A percentile compares a stretch with the other conserved stretches of the same genome.
phyloP scores from a whole-genome alignment of 2,329 filamentous ascomycete genomes.

The Aspergillus pseudonomiae region DNA sequence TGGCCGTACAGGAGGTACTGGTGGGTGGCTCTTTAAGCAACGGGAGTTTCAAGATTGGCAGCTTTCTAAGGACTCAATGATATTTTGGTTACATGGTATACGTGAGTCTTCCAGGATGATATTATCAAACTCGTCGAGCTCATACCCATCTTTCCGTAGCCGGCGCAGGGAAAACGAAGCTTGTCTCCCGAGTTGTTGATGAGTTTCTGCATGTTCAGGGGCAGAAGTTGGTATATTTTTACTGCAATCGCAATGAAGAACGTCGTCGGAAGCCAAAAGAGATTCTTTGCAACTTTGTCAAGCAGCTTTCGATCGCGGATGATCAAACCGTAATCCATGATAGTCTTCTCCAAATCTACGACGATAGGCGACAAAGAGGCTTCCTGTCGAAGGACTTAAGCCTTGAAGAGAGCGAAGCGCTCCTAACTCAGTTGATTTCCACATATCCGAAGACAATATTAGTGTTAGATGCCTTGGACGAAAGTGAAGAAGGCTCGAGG shows the following conservation, averaged over 20 bases:
- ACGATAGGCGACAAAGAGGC: background rate
- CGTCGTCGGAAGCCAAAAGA: background rate
- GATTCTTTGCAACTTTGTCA: background rate
- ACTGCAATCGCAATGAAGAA: background rate
- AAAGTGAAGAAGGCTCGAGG: background rate
- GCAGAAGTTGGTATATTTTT: background rate
- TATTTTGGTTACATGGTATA: background rate
- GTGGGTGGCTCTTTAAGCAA: background rate
- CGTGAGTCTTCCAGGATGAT: background rate
- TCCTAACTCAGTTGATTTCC: background rate
- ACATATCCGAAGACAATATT: background rate
- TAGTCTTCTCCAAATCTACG: background rate
- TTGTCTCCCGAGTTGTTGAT: background rate
- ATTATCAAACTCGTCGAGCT: background rate
- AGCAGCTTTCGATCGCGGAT: background rate
- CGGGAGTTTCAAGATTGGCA: background rate
- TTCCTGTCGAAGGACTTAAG: background rate
- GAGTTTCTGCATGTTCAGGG: background rate
- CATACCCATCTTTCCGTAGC: background rate
- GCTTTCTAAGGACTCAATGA: background rate
- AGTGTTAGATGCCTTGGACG: background rate
- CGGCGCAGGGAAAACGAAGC: background rate
- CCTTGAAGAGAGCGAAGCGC: background rate
- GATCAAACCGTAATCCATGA: background rate
- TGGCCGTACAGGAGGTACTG: background rate